Evolutionary conservation across 352 stramenopile genomes (phyloP).

Genomic region (Achlya hypogyna): DNA sequence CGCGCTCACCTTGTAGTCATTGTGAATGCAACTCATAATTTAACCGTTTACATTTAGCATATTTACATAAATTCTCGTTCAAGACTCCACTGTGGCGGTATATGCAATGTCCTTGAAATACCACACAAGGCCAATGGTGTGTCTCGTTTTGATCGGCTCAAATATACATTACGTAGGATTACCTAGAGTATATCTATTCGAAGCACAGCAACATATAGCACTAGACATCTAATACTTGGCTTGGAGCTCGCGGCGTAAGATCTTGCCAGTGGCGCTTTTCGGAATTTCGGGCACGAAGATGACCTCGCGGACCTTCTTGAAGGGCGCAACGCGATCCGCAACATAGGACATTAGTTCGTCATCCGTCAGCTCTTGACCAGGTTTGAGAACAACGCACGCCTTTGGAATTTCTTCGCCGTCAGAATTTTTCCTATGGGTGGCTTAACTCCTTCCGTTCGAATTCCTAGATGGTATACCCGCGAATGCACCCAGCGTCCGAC

Average conservation of each 20-base stretch:
- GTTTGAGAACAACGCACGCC: slow-evolving; percentile 84
- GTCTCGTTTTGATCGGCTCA: too few species aligned
- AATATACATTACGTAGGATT: too few species aligned
- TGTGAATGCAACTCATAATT: too few species aligned
- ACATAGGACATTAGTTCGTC: slow-evolving; percentile 81
- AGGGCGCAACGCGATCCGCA: slow-evolving; percentile 62
- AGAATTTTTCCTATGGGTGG: slow-evolving; percentile 25
- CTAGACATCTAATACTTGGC: slow-evolving; percentile 38
- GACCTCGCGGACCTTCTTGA: slow-evolving; percentile 86
- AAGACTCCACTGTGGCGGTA: too few species aligned
- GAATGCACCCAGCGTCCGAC: slow-evolving; percentile 39
- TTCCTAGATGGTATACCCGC: slow-evolving; percentile 21
- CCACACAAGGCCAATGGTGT: too few species aligned
- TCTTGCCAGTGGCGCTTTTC: slow-evolving; percentile 88
- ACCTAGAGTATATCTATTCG: too few species aligned
- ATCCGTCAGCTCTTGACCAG: slow-evolving; percentile 33
- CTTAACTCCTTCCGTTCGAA: not conserved
- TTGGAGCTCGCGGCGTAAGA: slow-evolving; percentile 79
- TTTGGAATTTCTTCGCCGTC: slow-evolving; percentile 83
- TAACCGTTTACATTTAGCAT: too few species aligned
- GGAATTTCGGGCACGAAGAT: slow-evolving; percentile 86
- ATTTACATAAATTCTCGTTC: too few species aligned
- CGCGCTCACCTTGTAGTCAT: too few species aligned
- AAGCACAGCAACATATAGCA: not conserved
- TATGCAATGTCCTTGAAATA: too few species aligned